Evolutionary conservation across 176 grass and related monocot species (phyloP), one percentile per base, ranked within the genome.

Genomic region (Aegilops umbellulata): DNA sequence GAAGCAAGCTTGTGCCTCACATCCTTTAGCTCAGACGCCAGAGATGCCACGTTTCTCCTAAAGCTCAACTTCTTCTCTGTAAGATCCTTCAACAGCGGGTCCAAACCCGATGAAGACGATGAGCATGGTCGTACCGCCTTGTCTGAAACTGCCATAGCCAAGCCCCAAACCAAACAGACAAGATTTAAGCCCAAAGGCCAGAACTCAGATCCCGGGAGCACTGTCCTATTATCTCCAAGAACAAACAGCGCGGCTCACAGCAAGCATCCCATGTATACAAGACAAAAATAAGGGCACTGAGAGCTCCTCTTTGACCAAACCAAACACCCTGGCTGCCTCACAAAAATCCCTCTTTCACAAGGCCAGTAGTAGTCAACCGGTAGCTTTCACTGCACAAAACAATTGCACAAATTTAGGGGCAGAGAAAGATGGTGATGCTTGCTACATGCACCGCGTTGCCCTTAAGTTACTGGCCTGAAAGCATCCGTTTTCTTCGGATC

Each of bases 61-160:
- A 99, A 96, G 85, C 84, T 99, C 76, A 99, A 38, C 64, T 94
- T 99, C 85, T 96, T 95, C 88, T 99, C 90, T 9, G 91, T 86
- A n/a, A 98, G 88, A 89, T 96, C 96, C 69, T 86, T 95, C 83
- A 98, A 26, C 66, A 98, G 63, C 2, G 93, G 96, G 88, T 98
- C 93, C 64, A 95, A 81, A 66, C 77, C 92, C 7, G 75, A 83
- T 22, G 67, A 85, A 65, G 83, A 89, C 19, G 80, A 68, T 3
- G 87, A 83, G 76, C 90, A 84, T 24, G 93, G 23, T 8, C 41
- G 4, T 7, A 14, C 82, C 29, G 27, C 29, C 69, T 90, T 90
- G 31, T 77, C 82, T 8, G 79, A 51, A 34, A 81, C 53, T 29
- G 91, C 74, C 94, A 96, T 94, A 44, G 34, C 66, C 83, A n/a